phyloP scores from a whole-genome alignment of 495 filamentous ascomycete species.

The Podospora didyma region DNA sequence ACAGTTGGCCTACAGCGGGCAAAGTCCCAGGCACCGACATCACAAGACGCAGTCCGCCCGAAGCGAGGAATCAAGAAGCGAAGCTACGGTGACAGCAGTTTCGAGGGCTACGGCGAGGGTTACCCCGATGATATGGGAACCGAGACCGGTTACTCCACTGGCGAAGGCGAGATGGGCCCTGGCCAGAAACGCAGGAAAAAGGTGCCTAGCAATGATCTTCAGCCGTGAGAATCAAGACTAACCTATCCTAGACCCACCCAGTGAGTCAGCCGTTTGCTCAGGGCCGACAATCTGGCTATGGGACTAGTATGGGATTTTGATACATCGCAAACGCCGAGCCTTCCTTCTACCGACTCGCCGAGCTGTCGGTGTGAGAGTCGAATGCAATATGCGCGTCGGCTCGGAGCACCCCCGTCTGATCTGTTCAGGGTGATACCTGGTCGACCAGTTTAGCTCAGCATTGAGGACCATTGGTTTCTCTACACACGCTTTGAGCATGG shows the following conservation, averaged over 20 bases:
- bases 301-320: slow-evolving; percentile 29
- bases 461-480: background rate
- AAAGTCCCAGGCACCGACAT: slow-evolving; percentile 22
- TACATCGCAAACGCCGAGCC: slow-evolving; percentile 4
- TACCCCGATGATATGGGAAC: slow-evolving; percentile 43
- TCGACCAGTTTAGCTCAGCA: slow-evolving; percentile 17
- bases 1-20: slow-evolving; percentile 15
- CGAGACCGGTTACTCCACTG: slow-evolving; percentile 48
- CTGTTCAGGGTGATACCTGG: slow-evolving; percentile 38
- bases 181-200: slow-evolving; percentile 53
- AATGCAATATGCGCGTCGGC: background rate
- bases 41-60: slow-evolving; percentile 26
- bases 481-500: background rate
- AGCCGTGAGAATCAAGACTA: slow-evolving; percentile 23
- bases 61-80: slow-evolving; percentile 48
- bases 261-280: slow-evolving; percentile 16
- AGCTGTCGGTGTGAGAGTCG: background rate
- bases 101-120: slow-evolving; percentile 55
- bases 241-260: slow-evolving; percentile 24
- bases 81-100: slow-evolving; percentile 52
- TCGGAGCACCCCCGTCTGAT: slow-evolving; percentile 15
- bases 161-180: slow-evolving; percentile 44
- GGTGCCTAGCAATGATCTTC: slow-evolving; percentile 37
- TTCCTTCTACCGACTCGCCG: background rate
- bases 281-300: slow-evolving; percentile 36